A percentile compares a stretch with the other conserved stretches of the same genome.
Conservation (phyloP, 331 rosid genomes). For the Stylosanthes scabra region DNA sequence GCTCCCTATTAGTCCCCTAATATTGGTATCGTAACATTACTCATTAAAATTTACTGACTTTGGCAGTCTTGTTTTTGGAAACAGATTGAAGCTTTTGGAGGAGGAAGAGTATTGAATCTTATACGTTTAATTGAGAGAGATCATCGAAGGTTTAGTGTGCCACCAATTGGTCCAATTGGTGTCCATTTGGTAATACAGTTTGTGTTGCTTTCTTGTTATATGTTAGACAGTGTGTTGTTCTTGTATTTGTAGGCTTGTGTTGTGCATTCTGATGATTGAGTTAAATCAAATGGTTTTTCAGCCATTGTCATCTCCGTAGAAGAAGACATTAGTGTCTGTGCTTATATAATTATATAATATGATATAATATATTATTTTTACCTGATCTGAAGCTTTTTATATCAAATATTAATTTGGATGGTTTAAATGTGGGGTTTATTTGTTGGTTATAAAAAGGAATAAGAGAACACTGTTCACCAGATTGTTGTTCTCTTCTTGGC, state of each 20-base stretch:
- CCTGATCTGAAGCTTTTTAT: background rate
- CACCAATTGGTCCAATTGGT: conserved; percentile 96
- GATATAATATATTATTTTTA: background rate
- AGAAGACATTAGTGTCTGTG: conserved; percentile 18
- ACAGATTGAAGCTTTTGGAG: conserved; percentile 91
- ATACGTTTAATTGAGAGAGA: conserved; percentile 67
- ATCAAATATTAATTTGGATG: conserved; percentile 18
- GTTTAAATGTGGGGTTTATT: conserved; percentile 7
- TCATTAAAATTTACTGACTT: conserved; percentile 25
- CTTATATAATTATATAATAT: background rate
- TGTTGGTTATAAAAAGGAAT: background rate
- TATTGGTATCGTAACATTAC: too few relatives aligned
- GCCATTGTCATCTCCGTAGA: conserved; percentile 13
- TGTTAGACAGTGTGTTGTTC: conserved; percentile 18
- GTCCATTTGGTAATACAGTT: conserved; percentile 70
- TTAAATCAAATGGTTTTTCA: conserved; percentile 12
- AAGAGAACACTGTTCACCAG: background rate
- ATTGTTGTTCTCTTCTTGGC: conserved; percentile 19
- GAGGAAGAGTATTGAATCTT: conserved; percentile 65
- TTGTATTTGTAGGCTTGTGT: conserved; percentile 5
- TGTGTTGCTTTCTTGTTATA: conserved; percentile 25
- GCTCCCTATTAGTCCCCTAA: too few relatives aligned
- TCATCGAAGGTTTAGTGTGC: conserved; percentile 63
- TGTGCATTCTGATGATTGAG: conserved; percentile 15
- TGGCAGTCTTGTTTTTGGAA: conserved; percentile 33